These are phyloP conservation scores for Sclerotinia borealis DNA, from an alignment of 2,329 filamentous ascomycete genomes.

Conservation along the genomic window DNA sequence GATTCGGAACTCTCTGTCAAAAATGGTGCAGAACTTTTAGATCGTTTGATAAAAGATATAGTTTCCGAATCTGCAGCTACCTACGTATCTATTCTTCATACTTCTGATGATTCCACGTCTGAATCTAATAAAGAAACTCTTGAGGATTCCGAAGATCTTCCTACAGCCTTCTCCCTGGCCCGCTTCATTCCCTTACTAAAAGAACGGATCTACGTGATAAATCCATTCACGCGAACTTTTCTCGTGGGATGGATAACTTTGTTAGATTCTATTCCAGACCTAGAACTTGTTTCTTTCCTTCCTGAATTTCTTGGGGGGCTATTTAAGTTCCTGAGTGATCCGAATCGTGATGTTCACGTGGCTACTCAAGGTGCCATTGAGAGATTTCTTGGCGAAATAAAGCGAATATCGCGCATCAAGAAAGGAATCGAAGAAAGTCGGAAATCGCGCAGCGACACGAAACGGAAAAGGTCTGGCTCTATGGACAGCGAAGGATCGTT, in stretches of 20 bases:
- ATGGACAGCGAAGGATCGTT: constrained; percentile 55
- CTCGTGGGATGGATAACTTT: constrained; percentile 94
- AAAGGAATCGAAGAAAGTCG: constrained; percentile 85
- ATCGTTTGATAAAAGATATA: constrained; percentile 92
- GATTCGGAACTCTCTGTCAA: constrained; percentile 97
- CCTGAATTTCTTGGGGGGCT: constrained; percentile 87
- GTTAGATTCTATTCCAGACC: constrained; percentile 90
- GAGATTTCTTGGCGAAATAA: constrained; percentile 87
- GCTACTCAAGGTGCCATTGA: constrained; percentile 85
- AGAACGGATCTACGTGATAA: constrained; percentile 89
- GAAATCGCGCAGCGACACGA: constrained; percentile 55
- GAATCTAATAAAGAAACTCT: constrained; percentile 41
- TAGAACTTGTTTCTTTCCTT: constrained; percentile 88
- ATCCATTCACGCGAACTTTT: constrained; percentile 91
- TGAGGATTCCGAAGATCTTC: constrained; percentile 47
- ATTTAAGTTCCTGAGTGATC: constrained; percentile 86
- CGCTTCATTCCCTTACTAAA: constrained; percentile 90
- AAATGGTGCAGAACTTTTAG: constrained; percentile 91
- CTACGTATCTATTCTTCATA: constrained; percentile 83
- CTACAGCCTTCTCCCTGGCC: constrained; percentile 85
- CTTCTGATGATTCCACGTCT: constrained; percentile 46
- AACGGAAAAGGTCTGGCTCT: constrained; percentile 63
- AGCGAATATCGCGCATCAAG: constrained; percentile 86
- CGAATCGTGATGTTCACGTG: constrained; percentile 89
- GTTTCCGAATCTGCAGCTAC: constrained; percentile 91